These are phyloP conservation scores for Prunus armeniaca DNA, from an alignment of 306 rosid genomes.

Conservation along the genomic window DNA sequence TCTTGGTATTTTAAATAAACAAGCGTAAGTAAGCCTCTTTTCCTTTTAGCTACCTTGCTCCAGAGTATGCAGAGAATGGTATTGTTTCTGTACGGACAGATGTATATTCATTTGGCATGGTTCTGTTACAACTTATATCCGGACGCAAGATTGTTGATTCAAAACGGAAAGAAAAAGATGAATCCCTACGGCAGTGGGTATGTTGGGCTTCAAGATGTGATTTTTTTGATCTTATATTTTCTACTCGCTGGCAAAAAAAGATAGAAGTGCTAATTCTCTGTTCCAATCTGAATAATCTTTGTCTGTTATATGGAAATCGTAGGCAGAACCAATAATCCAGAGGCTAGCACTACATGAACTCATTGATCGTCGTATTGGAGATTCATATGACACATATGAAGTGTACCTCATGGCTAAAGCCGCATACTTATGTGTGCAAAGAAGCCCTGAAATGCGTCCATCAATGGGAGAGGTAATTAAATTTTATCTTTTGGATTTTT, in stretches of 20 bases:
- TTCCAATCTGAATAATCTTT: neutral
- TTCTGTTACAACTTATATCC: conserved; percentile 65
- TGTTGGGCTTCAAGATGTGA: neutral
- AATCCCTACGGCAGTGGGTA: conserved; percentile 79
- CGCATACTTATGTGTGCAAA: conserved; percentile 59
- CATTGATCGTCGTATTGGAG: conserved; percentile 62
- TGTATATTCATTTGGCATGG: conserved; percentile 68
- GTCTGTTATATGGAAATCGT: conserved; percentile 7
- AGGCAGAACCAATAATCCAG: conserved; percentile 69
- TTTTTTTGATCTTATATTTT: neutral
- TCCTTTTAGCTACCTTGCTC: conserved; percentile 68
- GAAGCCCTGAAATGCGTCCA: conserved; percentile 65
- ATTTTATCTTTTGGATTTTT: neutral
- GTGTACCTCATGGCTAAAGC: conserved; percentile 72
- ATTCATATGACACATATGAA: conserved; percentile 54
- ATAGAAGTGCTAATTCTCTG: neutral
- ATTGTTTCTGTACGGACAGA: conserved; percentile 64
- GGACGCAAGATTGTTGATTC: conserved; percentile 50
- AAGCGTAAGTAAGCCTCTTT: conserved; percentile 2
- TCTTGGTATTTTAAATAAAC: neutral
- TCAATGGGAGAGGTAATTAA: conserved; percentile 65
- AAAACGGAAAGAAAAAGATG: conserved; percentile 33
- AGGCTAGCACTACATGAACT: conserved; percentile 64
- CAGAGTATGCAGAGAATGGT: conserved; percentile 79
- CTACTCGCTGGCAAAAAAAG: neutral